Conservation (phyloP, 768 basidiomycete genomes). For the Phanerodontia chrysosporium region DNA sequence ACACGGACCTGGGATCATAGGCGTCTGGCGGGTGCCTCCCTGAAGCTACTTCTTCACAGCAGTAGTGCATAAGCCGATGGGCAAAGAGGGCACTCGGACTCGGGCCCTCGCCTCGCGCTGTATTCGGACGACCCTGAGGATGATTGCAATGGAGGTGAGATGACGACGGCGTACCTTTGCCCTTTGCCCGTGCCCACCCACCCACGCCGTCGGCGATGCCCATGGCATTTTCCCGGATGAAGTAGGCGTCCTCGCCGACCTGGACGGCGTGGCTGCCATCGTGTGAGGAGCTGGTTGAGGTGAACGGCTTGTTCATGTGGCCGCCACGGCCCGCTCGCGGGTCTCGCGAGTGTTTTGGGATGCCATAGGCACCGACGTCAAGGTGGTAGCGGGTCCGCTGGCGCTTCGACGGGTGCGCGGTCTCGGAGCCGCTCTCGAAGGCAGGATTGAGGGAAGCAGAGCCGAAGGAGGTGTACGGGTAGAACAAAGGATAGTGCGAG, state of each 20-base stretch:
- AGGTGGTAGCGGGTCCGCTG: conserved; percentile 43
- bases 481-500: conserved; percentile 34
- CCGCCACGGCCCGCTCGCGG: conserved; percentile 23
- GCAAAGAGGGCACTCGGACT: conserved; percentile 61
- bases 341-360: conserved; percentile 52
- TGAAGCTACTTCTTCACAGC: conserved; percentile 52
- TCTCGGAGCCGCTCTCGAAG: conserved; percentile 13
- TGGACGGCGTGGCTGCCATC: conserved; percentile 45
- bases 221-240: conserved; percentile 77
- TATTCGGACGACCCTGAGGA: conserved; percentile 9
- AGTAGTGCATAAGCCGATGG: conserved; percentile 81
- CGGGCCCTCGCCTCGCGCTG: conserved; percentile 23
- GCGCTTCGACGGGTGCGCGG: conserved; percentile 24
- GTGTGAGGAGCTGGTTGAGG: background rate
- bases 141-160: background rate
- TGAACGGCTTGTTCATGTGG: conserved; percentile 1
- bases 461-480: conserved; percentile 32
- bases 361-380: conserved; percentile 81
- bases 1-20: conserved; percentile 1
- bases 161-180: conserved; percentile 25
- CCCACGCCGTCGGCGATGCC: conserved; percentile 96
- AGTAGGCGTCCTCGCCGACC: conserved; percentile 92
- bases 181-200: conserved; percentile 73
- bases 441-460: conserved; percentile 15
- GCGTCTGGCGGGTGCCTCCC: conserved; percentile 7